phyloP scores from a whole-genome alignment of 2,329 filamentous ascomycete genomes.

The Alternaria sp. region DNA sequence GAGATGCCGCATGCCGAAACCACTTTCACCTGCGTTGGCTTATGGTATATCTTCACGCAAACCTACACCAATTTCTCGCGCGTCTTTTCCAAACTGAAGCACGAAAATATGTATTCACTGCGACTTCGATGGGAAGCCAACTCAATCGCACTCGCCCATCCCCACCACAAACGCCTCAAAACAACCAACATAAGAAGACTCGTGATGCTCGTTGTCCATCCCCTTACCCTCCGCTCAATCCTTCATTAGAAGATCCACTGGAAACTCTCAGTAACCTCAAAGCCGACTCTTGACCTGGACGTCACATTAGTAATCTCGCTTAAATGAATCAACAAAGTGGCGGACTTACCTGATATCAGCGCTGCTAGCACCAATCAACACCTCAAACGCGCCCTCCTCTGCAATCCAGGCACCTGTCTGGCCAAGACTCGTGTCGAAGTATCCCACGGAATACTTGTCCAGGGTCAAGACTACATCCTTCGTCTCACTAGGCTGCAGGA shows the following conservation, averaged over 20 bases:
- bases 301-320: conserved; percentile 17
- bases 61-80: too few relatives aligned
- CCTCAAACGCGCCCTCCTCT: conserved; percentile 67
- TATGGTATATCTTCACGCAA: not conserved
- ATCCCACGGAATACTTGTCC: conserved; percentile 60
- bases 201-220: not conserved
- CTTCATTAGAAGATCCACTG: conserved; percentile 66
- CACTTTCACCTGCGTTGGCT: not conserved
- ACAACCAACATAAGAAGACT: conserved; percentile 4
- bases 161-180: conserved; percentile 5
- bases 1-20: not conserved
- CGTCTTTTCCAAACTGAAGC: not conserved
- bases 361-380: conserved; percentile 67
- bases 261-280: conserved; percentile 69
- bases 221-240: not conserved
- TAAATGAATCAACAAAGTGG: not conserved
- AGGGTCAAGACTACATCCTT: conserved; percentile 41
- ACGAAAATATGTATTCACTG: not conserved
- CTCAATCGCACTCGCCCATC: not conserved
- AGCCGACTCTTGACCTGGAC: conserved; percentile 56
- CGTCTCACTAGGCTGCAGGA: conserved; percentile 47
- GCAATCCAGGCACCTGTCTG: conserved; percentile 64
- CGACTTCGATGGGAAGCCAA: not conserved
- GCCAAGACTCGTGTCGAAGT: conserved; percentile 66
- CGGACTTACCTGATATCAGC: conserved; percentile 66